These are phyloP conservation scores for Penicillium desertorum DNA, from an alignment of 495 filamentous ascomycete genomes.

Conservation along the genomic window DNA sequence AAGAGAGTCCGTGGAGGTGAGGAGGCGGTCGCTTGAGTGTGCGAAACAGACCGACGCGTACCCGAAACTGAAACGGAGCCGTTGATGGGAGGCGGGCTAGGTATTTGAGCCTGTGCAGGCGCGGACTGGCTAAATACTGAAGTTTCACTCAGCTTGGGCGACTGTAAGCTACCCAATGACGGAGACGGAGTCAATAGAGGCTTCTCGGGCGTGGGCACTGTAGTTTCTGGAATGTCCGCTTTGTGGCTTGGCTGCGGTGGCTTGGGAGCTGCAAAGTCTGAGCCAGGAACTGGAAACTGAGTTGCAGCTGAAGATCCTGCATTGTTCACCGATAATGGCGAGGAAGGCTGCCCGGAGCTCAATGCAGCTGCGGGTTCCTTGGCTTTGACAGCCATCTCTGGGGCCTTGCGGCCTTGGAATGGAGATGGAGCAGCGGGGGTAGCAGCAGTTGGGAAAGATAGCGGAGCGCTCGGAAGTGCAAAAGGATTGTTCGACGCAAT, in stretches of 20 bases:
- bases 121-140: not conserved
- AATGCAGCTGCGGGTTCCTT: not conserved
- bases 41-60: not conserved
- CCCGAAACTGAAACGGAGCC: not conserved
- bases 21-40: not conserved
- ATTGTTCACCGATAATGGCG: not conserved
- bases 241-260: conserved; percentile 4
- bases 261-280: conserved; percentile 7
- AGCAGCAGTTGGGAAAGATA: conserved; percentile 11
- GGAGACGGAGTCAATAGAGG: not conserved
- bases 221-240: not conserved
- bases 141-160: not conserved
- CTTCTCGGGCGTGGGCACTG: not conserved
- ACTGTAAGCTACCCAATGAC: not conserved
- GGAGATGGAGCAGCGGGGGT: conserved; percentile 10
- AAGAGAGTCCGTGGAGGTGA: conserved; percentile 5
- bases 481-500: not conserved
- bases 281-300: not conserved
- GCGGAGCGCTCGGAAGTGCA: not conserved
- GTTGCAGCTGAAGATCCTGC: not conserved
- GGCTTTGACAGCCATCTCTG: conserved; percentile 5
- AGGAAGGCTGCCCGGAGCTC: not conserved
- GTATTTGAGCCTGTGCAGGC: not conserved
- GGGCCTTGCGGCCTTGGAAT: conserved; percentile 13
- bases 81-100: not conserved